phyloP scores from a whole-genome alignment of 495 filamentous ascomycete genomes.

The Parathielavia appendiculata region DNA sequence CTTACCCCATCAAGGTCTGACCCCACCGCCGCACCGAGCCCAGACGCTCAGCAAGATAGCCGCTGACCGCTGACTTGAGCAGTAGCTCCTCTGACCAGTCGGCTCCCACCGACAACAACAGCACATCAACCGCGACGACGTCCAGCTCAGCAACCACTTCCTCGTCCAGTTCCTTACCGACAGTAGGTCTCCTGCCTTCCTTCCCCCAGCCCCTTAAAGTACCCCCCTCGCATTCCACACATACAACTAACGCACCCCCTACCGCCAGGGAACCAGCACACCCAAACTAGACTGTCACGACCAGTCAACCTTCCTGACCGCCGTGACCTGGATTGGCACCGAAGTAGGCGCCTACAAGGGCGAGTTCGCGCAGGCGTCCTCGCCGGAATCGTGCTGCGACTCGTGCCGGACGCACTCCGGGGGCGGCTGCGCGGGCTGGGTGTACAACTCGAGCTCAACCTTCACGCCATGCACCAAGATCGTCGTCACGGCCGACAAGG shows the following conservation, averaged over 20 bases:
- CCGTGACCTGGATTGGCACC: slow-evolving; percentile 18
- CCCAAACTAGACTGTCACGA: slow-evolving; percentile 16
- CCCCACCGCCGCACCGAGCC: not conserved
- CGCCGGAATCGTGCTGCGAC: slow-evolving; percentile 23
- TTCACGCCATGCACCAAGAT: slow-evolving; percentile 28
- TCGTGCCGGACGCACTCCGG: slow-evolving; percentile 5
- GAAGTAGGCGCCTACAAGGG: not conserved
- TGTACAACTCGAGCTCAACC: slow-evolving; percentile 7
- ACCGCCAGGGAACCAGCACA: not conserved
- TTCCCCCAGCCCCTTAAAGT: slow-evolving; percentile 4
- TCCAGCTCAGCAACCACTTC: slow-evolving; percentile 5
- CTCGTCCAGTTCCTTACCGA: not conserved
- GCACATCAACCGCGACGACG: not conserved
- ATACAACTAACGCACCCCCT: not conserved
- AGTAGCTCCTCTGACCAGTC: slow-evolving; percentile 10
- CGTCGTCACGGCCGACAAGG: not conserved
- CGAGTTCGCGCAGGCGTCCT: slow-evolving; percentile 7
- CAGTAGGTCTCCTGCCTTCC: not conserved
- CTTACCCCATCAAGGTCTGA: slow-evolving; percentile 18
- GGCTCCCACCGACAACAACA: not conserved
- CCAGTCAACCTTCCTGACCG: slow-evolving; percentile 17
- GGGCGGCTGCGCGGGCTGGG: slow-evolving; percentile 27
- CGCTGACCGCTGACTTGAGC: slow-evolving; percentile 12
- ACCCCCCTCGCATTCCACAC: not conserved
- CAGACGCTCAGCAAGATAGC: not conserved